phyloP scores from a whole-genome alignment of 2,329 filamentous ascomycete species.

The Cordyceps javanica region DNA sequence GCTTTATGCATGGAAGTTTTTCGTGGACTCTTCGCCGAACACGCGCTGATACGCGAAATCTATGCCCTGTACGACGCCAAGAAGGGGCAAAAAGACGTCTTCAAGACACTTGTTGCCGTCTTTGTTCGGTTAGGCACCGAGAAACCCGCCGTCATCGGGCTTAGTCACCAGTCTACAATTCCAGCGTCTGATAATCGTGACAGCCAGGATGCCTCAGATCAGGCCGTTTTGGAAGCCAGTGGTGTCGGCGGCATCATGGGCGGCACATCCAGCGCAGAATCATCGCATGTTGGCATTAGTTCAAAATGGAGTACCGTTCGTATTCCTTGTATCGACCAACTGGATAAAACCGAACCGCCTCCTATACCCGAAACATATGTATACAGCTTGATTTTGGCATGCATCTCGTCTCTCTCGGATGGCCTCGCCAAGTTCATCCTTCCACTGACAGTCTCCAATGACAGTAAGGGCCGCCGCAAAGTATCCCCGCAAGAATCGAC shows the following conservation, averaged over 20 bases:
- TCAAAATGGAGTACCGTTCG: constrained; percentile 84
- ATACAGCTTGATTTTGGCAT: constrained; percentile 82
- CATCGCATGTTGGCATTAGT: constrained; percentile 72
- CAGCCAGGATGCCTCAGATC: constrained; percentile 60
- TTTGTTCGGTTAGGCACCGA: constrained; percentile 93
- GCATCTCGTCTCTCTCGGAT: constrained; percentile 85
- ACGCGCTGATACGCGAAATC: constrained; percentile 69
- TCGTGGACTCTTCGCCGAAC: constrained; percentile 76
- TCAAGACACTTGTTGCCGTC: constrained; percentile 76
- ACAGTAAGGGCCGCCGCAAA: constrained; percentile 50
- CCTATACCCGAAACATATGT: constrained; percentile 85
- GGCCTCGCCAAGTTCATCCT: constrained; percentile 89
- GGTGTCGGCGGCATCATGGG: constrained; percentile 84
- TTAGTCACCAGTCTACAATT: constrained; percentile 82
- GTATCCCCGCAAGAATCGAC: constrained; percentile 37
- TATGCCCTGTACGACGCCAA: constrained; percentile 73
- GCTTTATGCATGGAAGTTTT: constrained; percentile 89
- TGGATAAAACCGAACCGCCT: constrained; percentile 86
- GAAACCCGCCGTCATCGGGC: constrained; percentile 80
- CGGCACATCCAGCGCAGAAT: constrained; percentile 59
- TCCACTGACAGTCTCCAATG: constrained; percentile 78
- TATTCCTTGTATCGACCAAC: constrained; percentile 83
- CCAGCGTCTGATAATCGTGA: constrained; percentile 55
- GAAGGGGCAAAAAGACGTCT: constrained; percentile 65
- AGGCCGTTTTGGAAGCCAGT: constrained; percentile 82